Evolutionary conservation across 352 stramenopile genomes (phyloP).

Genomic region (Phytophthora fragariae): DNA sequence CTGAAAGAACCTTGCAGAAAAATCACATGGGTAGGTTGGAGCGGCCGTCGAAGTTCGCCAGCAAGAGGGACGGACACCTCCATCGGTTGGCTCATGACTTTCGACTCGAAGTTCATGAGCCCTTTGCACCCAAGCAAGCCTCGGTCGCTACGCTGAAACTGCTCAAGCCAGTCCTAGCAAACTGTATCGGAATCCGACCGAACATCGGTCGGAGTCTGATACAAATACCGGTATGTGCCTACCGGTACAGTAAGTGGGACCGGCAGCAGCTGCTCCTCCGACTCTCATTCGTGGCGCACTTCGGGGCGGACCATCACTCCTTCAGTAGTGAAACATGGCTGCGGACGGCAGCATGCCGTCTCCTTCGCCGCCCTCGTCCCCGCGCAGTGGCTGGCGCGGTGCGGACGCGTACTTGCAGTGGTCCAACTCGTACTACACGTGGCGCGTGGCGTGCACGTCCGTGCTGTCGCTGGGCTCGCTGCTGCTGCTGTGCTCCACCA

Average conservation of each 20-base stretch:
- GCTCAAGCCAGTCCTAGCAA: neutral
- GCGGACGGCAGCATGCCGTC: neutral
- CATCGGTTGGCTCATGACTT: no score
- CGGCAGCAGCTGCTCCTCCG: no score
- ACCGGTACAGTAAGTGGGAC: no score
- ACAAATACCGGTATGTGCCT: no score
- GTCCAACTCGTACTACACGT: conserved; percentile 80
- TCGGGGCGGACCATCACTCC: neutral
- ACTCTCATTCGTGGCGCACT: neutral
- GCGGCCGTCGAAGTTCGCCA: no score
- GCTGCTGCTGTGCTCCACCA: conserved; percentile 49
- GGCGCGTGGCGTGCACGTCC: conserved; percentile 58
- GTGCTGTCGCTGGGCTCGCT: conserved; percentile 55
- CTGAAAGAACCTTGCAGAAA: neutral
- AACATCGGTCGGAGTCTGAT: no score
- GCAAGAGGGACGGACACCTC: no score
- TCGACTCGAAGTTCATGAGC: no score
- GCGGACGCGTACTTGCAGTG: conserved; percentile 61
- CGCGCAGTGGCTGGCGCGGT: conserved; percentile 36
- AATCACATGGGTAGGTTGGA: neutral
- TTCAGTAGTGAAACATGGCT: conserved; percentile 17
- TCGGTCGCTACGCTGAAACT: neutral
- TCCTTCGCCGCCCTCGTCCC: conserved; percentile 1
- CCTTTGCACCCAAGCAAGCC: neutral
- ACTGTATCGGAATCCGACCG: conserved; percentile 4